Base-by-base conservation (phyloP, 129 eudicot genomes). In the Pseudognaphalium luteoalbum region DNA sequence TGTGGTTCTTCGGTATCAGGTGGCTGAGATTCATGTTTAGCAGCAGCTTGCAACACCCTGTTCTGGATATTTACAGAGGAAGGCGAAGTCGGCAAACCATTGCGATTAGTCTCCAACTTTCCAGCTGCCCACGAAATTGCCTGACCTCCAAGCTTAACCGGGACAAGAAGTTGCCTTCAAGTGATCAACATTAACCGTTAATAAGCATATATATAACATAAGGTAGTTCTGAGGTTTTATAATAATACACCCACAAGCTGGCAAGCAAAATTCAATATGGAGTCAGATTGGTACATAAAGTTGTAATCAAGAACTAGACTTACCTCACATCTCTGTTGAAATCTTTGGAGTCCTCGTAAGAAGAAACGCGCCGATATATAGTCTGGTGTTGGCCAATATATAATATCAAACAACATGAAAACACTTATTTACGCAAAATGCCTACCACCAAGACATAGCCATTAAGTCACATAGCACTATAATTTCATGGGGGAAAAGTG, bases 1-100 rank as follows among this genome's bases (percentile, higher is more conserved):
- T 82, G 85, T 5, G 73, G n/a, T 79, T 78, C 87, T 72, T 80
- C 86, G 4, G 59, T 57, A 34, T 88, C 98, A 10, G 85, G 61
- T 35, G 98, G 97, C 60, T 91, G 97, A 30, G 99, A 94, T 80
- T 94, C 97, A 17, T 90, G 99, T 83, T 94, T 94, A 7, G 97
- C 99, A 63, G 97, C 99, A 75, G 97, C 99, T 80, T 94, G 99
- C 80, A 94, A 59, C 16, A 94, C 99, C 81, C 96, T 77, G 88
- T 81, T 94, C 75, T 91, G 99, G 61, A 94, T 87, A 60, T 94
- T 92, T 35, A 93, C 78, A 37, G 97, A 94, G 15, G 99, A 94
- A 59, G 99, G 99, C 5, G 96, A 87, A 21, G 97, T 86, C 47
- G 99, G 96, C 44, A 94, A 83, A 12, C 92, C 92, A 11, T 83